A percentile compares a stretch with the other conserved stretches of the same genome.
These are phyloP conservation scores for Aristolochia contorta DNA, from an alignment of 164 flowering plant species.

Conservation along the genomic window DNA sequence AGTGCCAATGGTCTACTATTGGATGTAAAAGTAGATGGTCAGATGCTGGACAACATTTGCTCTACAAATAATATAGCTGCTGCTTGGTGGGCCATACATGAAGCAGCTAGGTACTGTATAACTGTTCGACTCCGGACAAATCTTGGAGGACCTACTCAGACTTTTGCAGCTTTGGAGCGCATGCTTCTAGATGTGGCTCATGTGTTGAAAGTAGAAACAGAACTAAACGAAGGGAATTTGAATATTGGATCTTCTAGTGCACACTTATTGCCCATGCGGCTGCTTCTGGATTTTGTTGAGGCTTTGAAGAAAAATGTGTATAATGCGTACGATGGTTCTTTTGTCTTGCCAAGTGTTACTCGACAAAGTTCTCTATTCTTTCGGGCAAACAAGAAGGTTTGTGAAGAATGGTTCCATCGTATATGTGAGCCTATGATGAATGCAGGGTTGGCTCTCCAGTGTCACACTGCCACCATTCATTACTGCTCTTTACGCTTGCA, in stretches of 20 bases:
- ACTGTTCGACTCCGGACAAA: conserved; percentile 77
- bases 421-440: conserved; percentile 98
- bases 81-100: conserved; percentile 94
- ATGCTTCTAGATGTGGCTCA: conserved; percentile 87
- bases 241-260: conserved; percentile 61
- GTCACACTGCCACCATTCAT: conserved; percentile 72
- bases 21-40: conserved; percentile 44
- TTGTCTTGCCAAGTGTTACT: conserved; percentile 43
- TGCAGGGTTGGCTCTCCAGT: conserved; percentile 83
- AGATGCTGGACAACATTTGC: conserved; percentile 53
- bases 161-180: conserved; percentile 94
- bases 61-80: conserved; percentile 70
- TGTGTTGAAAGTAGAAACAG: conserved; percentile 59
- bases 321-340: conserved; percentile 94
- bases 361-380: conserved; percentile 76
- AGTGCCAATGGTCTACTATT: conserved; percentile 32
- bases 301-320: conserved; percentile 85
- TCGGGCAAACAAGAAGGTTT: conserved; percentile 94
- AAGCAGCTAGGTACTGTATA: conserved; percentile 87
- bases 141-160: conserved; percentile 98
- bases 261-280: conserved; percentile 84
- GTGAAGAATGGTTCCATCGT: conserved; percentile 99
- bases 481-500: conserved; percentile 66
- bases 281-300: conserved; percentile 87
- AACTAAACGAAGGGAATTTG: conserved; percentile 65